Conservation (phyloP, 2,329 filamentous ascomycete genomes). For the Penicillium sp. region DNA sequence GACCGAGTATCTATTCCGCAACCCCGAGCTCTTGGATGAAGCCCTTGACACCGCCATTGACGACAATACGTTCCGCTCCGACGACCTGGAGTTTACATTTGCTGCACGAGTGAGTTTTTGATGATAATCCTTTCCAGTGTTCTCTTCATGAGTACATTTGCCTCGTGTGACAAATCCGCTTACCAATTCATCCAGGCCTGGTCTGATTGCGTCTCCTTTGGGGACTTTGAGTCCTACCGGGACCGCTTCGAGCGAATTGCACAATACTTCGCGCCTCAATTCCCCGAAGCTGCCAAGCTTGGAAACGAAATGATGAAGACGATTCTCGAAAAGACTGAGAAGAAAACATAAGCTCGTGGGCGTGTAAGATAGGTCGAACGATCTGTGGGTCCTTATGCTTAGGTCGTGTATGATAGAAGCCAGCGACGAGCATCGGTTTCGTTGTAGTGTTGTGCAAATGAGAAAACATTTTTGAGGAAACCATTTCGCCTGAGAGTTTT, state of each 20-base stretch:
- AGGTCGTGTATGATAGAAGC: not conserved
- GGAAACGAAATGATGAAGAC: conserved; percentile 98
- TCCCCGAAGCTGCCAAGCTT: conserved; percentile 80
- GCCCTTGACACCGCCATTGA: conserved; percentile 82
- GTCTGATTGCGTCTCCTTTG: conserved; percentile 89
- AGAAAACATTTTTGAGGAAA: not conserved
- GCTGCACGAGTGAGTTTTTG: conserved; percentile 67
- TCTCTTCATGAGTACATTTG: not conserved
- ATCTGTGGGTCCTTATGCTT: not conserved
- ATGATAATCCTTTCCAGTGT: not conserved
- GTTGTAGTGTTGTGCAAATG: not conserved
- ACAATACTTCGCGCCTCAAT: conserved; percentile 85
- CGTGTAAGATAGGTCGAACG: conserved; percentile 5
- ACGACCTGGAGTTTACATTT: conserved; percentile 97
- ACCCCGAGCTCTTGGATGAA: conserved; percentile 76
- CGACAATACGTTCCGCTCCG: conserved; percentile 88
- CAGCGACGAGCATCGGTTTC: not conserved
- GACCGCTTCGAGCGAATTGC: conserved; percentile 91
- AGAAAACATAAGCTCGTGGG: conserved; percentile 12
- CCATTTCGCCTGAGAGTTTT: not conserved
- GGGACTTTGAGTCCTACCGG: conserved; percentile 89
- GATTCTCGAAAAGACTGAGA: conserved; percentile 74
- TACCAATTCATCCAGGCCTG: conserved; percentile 61
- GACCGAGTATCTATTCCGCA: conserved; percentile 94
- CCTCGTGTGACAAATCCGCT: not conserved